phyloP scores from a whole-genome alignment of 169 alveolate species.

The Amoebophrya sp. region DNA sequence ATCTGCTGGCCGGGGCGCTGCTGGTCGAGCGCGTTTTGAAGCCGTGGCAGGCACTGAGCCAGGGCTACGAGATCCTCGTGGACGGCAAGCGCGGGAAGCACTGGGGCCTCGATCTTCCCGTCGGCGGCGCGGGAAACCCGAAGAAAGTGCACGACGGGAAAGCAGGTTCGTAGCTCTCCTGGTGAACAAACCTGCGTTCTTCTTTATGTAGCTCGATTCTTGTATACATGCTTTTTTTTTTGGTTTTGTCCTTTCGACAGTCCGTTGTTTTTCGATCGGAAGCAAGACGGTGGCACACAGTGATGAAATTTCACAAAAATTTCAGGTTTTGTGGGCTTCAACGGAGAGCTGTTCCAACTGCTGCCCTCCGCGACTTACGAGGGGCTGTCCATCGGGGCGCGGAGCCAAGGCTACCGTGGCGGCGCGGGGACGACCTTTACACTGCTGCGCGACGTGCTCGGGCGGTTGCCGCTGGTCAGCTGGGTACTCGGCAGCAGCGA shows the following conservation, averaged over 20 bases:
- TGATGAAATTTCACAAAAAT: too few relatives aligned
- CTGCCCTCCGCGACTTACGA: neutral
- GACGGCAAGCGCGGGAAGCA: neutral
- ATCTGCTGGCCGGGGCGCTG: neutral
- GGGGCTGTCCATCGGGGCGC: neutral
- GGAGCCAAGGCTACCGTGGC: too few relatives aligned
- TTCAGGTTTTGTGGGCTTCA: constrained; percentile 17
- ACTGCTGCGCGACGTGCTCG: too few relatives aligned
- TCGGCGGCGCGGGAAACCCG: neutral
- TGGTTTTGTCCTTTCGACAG: too few relatives aligned
- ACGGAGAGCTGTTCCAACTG: neutral
- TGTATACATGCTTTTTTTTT: too few relatives aligned
- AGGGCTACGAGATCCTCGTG: neutral
- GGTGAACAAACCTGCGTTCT: too few relatives aligned
- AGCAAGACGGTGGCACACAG: too few relatives aligned
- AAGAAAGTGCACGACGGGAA: neutral
- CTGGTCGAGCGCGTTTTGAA: neutral
- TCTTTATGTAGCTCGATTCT: too few relatives aligned
- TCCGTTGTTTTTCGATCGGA: too few relatives aligned
- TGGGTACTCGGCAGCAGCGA: too few relatives aligned
- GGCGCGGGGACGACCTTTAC: too few relatives aligned
- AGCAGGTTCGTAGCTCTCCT: neutral
- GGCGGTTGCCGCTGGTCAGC: too few relatives aligned
- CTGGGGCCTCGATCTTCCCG: neutral
- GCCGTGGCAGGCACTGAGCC: constrained; percentile 10